These are phyloP conservation scores for Trichaptum fuscoviolaceum DNA, from an alignment of 768 basidiomycete species.

Conservation along the genomic window DNA sequence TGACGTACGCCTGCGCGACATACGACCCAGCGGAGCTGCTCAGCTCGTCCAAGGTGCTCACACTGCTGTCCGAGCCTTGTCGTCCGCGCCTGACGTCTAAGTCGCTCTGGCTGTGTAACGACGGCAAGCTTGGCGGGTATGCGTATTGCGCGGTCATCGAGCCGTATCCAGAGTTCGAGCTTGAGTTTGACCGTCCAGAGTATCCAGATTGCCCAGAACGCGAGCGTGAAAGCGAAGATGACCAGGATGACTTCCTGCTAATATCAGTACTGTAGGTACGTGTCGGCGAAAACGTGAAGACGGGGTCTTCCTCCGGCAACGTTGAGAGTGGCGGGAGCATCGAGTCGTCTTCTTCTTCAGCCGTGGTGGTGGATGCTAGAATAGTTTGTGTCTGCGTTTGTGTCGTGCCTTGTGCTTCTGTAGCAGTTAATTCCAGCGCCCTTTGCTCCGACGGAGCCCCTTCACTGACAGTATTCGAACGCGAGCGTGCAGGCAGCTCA, in stretches of 20 bases:
- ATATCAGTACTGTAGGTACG: not conserved
- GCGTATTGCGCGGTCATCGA: not conserved
- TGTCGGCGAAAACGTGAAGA: not conserved
- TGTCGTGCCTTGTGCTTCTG: not conserved
- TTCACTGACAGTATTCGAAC: not conserved
- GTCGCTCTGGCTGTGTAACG: not conserved
- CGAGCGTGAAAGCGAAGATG: not conserved
- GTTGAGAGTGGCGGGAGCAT: slow-evolving; percentile 4
- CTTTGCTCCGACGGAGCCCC: not conserved
- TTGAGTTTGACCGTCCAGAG: not conserved
- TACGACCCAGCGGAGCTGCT: not conserved
- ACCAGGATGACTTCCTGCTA: not conserved
- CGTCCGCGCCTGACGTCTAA: not conserved
- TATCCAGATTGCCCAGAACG: not conserved
- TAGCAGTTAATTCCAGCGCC: not conserved
- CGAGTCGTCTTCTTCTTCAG: slow-evolving; percentile 3
- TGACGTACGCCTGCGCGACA: not conserved
- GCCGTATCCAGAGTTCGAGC: not conserved
- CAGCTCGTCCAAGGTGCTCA: not conserved
- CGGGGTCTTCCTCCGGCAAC: not conserved
- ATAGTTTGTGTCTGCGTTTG: not conserved
- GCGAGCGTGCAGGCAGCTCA: not conserved
- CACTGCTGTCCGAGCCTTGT: not conserved
- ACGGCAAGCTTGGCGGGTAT: not conserved
- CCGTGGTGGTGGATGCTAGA: not conserved